These are phyloP conservation scores for Fusarium denticulatum DNA, from an alignment of 2,329 filamentous ascomycete species.

Conservation along the genomic window DNA sequence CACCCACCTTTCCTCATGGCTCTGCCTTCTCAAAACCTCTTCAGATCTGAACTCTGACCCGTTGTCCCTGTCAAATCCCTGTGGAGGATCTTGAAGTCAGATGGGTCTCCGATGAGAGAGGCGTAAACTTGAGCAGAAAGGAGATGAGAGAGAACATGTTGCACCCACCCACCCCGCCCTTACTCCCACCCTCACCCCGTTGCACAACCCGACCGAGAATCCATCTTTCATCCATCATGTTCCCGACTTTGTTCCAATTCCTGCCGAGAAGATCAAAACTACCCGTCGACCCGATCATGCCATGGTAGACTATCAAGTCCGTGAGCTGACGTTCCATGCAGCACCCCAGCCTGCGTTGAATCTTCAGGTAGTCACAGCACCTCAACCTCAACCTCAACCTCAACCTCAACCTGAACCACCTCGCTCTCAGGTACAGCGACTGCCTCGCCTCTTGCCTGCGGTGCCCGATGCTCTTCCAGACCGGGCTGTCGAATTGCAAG, in stretches of 20 bases:
- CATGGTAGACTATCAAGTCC: constrained; percentile 41
- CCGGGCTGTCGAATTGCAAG: constrained; percentile 8
- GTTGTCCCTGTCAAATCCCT: constrained; percentile 16
- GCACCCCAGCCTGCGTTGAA: constrained; percentile 37
- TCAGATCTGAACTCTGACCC: constrained; percentile 5
- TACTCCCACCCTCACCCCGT: constrained; percentile 32
- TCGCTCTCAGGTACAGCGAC: constrained; percentile 11
- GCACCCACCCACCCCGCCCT: constrained; percentile 36
- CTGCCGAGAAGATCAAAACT: constrained; percentile 23
- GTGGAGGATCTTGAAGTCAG: constrained; percentile 32
- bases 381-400: constrained; percentile 16
- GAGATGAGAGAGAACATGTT: constrained; percentile 41
- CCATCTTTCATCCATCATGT: constrained; percentile 27
- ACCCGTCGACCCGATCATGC: constrained; percentile 34
- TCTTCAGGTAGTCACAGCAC: constrained; percentile 18
- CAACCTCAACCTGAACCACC: background rate
- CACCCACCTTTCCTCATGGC: background rate
- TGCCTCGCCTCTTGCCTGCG: constrained; percentile 32
- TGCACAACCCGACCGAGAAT: constrained; percentile 22
- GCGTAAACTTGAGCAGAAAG: constrained; percentile 20
- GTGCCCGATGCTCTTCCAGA: constrained; percentile 7
- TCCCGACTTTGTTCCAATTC: constrained; percentile 25
- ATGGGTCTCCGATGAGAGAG: constrained; percentile 33
- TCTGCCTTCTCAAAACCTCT: background rate
- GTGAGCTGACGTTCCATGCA: constrained; percentile 45